These are phyloP conservation scores for Arabis alpina DNA, from an alignment of 345 rosid genomes.

Conservation along the genomic window DNA sequence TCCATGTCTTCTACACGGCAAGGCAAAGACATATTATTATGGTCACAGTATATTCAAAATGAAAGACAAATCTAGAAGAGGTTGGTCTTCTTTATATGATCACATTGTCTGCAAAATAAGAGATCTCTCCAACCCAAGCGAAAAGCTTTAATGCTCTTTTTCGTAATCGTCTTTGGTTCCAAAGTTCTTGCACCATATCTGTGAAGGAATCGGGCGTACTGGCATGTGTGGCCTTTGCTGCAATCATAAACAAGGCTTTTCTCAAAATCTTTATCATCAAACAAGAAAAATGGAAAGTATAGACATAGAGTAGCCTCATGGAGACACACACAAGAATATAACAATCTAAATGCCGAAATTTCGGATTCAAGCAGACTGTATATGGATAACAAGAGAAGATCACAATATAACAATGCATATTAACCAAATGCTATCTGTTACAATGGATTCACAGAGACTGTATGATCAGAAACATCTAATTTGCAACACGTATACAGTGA, in stretches of 20 bases:
- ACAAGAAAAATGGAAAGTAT: conserved; percentile 23
- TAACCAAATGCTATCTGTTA: conserved; percentile 10
- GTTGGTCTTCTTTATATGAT: conserved; percentile 13
- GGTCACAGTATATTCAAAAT: conserved; percentile 11
- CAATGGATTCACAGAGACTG: conserved; percentile 7
- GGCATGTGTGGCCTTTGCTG: conserved; percentile 99
- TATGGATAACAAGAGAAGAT: neutral
- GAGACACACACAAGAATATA: conserved; percentile 8
- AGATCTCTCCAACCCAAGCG: conserved; percentile 21
- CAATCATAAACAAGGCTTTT: neutral
- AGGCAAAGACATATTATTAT: conserved; percentile 26
- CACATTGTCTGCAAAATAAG: conserved; percentile 35
- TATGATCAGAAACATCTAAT: neutral
- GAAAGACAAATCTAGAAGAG: conserved; percentile 23
- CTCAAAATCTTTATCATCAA: conserved; percentile 12
- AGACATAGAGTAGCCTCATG: neutral
- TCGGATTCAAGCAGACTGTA: conserved; percentile 8
- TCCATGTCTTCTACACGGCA: conserved; percentile 39
- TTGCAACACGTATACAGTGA: too few species aligned
- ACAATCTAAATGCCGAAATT: too few species aligned
- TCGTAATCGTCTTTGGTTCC: conserved; percentile 74
- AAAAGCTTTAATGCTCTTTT: conserved; percentile 41
- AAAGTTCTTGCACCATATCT: conserved; percentile 99
- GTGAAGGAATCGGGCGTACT: conserved; percentile 95
- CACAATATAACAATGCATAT: neutral